A percentile compares a stretch with the other conserved stretches of the same genome.
phyloP scores from a whole-genome alignment of 164 flowering plant species.

The Kingdonia uniflora region DNA sequence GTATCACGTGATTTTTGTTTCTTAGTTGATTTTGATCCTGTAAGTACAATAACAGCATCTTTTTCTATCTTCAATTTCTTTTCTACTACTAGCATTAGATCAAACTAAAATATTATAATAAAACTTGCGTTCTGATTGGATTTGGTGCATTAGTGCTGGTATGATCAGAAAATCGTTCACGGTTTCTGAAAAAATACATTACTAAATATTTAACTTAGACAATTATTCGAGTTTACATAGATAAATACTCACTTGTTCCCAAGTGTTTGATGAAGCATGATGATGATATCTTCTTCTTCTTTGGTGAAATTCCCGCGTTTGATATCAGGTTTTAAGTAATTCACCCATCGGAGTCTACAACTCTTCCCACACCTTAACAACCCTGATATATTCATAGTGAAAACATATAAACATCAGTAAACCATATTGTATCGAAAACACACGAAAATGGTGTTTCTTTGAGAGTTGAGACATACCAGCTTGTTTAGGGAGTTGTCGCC shows the following conservation, averaged over 20 bases:
- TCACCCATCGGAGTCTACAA: constrained; percentile 53
- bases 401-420: too few relatives aligned
- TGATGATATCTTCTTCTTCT: constrained; percentile 53
- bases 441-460: too few relatives aligned
- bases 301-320: constrained; percentile 47
- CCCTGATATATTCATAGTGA: too few relatives aligned
- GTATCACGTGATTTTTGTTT: neutral
- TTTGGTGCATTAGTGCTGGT: too few relatives aligned
- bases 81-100: too few relatives aligned
- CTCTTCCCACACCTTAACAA: constrained; percentile 59
- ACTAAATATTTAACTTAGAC: neutral
- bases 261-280: constrained; percentile 32
- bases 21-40: neutral
- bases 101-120: too few relatives aligned
- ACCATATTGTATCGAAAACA: too few relatives aligned
- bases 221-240: too few relatives aligned
- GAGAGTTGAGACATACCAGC: constrained; percentile 32
- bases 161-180: neutral
- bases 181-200: neutral
- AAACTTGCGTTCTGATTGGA: too few relatives aligned
- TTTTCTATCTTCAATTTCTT: neutral
- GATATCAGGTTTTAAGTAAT: constrained; percentile 54
- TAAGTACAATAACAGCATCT: neutral
- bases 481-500: constrained; percentile 66
- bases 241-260: constrained; percentile 53